Evolutionary conservation across 129 eudicot genomes (phyloP).

Genomic region (Helichrysum umbraculigerum): DNA sequence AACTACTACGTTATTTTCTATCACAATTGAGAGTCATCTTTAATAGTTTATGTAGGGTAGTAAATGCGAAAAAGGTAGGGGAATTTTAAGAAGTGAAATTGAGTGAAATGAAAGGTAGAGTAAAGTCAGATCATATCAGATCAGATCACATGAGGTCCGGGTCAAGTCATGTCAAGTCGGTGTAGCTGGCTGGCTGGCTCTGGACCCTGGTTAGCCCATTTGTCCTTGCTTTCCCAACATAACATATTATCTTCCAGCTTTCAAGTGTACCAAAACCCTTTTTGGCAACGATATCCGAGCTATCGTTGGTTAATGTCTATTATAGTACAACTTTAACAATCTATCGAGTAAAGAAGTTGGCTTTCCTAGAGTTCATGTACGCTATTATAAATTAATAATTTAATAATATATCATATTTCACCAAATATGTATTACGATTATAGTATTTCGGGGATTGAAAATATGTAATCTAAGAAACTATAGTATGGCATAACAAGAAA

Average conservation of each 20-base stretch:
- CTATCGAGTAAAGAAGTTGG: too few species aligned
- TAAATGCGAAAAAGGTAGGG: conserved; percentile 19
- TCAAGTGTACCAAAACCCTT: not conserved
- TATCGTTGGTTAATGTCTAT: conserved; percentile 28
- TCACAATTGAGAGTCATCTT: too few species aligned
- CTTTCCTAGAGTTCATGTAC: not conserved
- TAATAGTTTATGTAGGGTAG: not conserved
- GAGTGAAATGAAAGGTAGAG: conserved; percentile 12
- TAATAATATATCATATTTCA: too few species aligned
- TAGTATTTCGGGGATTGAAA: too few species aligned
- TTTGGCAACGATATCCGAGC: conserved; percentile 7
- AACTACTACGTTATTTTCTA: too few species aligned
- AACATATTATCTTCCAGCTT: not conserved
- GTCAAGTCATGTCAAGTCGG: conserved; percentile 39
- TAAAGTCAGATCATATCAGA: conserved; percentile 26
- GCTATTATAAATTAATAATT: too few species aligned
- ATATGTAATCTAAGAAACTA: too few species aligned
- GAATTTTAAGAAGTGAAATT: conserved; percentile 11
- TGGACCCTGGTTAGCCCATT: conserved; percentile 21
- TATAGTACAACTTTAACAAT: not conserved
- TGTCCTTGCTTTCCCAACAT: conserved; percentile 15
- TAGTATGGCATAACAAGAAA: too few species aligned
- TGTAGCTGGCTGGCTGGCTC: conserved; percentile 25
- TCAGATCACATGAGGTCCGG: conserved; percentile 19
- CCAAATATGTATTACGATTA: too few species aligned